A percentile compares a stretch with the other conserved stretches of the same genome.
Conservation (phyloP, 495 filamentous ascomycete species). For the Bombardia bombarda region DNA sequence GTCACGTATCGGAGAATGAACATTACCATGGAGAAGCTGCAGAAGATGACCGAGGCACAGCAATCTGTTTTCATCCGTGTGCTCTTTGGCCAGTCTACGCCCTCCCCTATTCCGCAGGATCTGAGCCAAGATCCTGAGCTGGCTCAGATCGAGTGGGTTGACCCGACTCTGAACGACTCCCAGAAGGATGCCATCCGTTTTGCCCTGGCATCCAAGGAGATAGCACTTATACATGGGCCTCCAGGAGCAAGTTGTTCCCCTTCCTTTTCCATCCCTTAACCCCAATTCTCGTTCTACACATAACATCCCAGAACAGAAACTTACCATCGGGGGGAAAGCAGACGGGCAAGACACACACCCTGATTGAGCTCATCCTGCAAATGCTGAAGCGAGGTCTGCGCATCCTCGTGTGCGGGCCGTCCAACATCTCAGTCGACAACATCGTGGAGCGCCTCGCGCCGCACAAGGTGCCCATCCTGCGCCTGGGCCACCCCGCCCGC, state of each 20-base stretch:
- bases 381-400: conserved; percentile 61
- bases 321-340: too few species aligned
- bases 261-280: conserved; percentile 1
- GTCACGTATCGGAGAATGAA: conserved; percentile 91
- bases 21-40: conserved; percentile 73
- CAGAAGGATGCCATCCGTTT: conserved; percentile 91
- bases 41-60: conserved; percentile 60
- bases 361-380: conserved; percentile 91
- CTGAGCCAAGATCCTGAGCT: conserved; percentile 28
- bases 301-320: too few species aligned
- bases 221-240: conserved; percentile 91
- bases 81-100: conserved; percentile 65
- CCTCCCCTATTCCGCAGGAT: conserved; percentile 46
- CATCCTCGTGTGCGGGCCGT: conserved; percentile 87
- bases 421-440: conserved; percentile 96
- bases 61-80: conserved; percentile 71
- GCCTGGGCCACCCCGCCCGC: conserved; percentile 87
- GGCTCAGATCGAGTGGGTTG: conserved; percentile 58
- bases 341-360: conserved; percentile 95
- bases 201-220: conserved; percentile 71
- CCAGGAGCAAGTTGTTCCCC: conserved; percentile 52
- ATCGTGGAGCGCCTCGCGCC: conserved; percentile 90
- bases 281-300: not conserved
- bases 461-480: conserved; percentile 76
- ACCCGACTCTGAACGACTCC: conserved; percentile 74